These are phyloP conservation scores for Arctium minus DNA, from an alignment of 129 eudicot species.

Conservation along the genomic window DNA sequence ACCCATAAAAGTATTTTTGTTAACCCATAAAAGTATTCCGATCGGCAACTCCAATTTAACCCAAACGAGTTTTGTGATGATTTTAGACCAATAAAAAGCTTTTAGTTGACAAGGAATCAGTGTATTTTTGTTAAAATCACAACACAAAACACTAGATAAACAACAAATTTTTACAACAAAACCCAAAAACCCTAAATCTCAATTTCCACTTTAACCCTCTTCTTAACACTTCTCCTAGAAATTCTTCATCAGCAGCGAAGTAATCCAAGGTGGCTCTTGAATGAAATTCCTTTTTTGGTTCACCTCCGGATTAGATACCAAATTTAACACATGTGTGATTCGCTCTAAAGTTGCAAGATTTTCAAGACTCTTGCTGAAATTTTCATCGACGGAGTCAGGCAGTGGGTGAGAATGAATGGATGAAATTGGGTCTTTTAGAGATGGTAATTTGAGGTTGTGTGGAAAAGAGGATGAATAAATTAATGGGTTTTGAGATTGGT, in stretches of 20 bases:
- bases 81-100: no score
- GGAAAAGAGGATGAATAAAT: conserved; percentile 56
- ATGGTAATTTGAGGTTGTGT: not conserved
- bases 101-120: no score
- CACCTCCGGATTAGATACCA: conserved; percentile 16
- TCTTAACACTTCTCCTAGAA: conserved; percentile 37
- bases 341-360: conserved; percentile 43
- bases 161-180: no score
- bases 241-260: conserved; percentile 49
- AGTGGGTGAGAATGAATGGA: conserved; percentile 45
- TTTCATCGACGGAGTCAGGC: conserved; percentile 54
- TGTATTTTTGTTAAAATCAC: no score
- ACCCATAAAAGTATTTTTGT: no score
- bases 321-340: conserved; percentile 40
- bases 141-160: no score
- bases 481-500: conserved; percentile 34
- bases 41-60: no score
- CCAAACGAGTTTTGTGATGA: no score
- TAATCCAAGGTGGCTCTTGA: conserved; percentile 86
- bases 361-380: conserved; percentile 43
- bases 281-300: conserved; percentile 40
- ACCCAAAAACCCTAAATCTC: conserved; percentile 16
- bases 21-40: no score
- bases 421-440: conserved; percentile 36
- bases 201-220: conserved; percentile 42